Base-by-base conservation (phyloP, 106 monocot species). In the Allium cepa region DNA sequence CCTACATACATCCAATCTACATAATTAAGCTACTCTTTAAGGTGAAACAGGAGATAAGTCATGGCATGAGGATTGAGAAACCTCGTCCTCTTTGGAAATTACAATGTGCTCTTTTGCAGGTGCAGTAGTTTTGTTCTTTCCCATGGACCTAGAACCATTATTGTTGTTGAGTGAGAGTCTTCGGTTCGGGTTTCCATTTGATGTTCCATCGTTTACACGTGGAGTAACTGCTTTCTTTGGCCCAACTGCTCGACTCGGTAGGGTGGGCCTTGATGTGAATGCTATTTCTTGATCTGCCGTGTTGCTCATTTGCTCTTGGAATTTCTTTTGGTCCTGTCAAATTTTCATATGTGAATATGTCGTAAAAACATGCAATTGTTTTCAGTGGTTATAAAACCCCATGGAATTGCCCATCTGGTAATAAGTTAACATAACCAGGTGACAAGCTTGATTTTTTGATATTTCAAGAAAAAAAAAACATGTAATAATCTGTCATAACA, bases 311-410 rank as follows among this genome's bases (percentile, higher is more conserved):
- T 68, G 56, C 58, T 81, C 93, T 11, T 66, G 73, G 57, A 77
- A 79, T 67, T 80, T 82, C 81, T 84, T 84, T 64, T 87, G 87
- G 71, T 90, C 94, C 90, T 94, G 68, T 7, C 52, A 55, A 28
- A 56, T 52, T 52, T 52, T 52, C 11, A n/a, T n/a, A n/a, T n/a
- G n/a, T n/a, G n/a, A n/a, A n/a, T n/a, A n/a, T n/a, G n/a, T n/a
- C n/a, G n/a, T n/a, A n/a, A n/a, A n/a, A n/a, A n/a, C n/a, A n/a
- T n/a, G n/a, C n/a, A n/a, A n/a, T n/a, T n/a, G n/a, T n/a, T n/a
- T n/a, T n/a, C n/a, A n/a, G n/a, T n/a, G n/a, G n/a, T n/a, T n/a
- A n/a, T n/a, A n/a, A n/a, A n/a, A n/a, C n/a, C n/a, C n/a, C n/a
- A n/a, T n/a, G n/a, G n/a, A n/a, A n/a, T n/a, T n/a, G n/a, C n/a